These are phyloP conservation scores for Syncephalis fuscata DNA, from an alignment of 371 early-diverging fungal genomes.

Conservation along the genomic window DNA sequence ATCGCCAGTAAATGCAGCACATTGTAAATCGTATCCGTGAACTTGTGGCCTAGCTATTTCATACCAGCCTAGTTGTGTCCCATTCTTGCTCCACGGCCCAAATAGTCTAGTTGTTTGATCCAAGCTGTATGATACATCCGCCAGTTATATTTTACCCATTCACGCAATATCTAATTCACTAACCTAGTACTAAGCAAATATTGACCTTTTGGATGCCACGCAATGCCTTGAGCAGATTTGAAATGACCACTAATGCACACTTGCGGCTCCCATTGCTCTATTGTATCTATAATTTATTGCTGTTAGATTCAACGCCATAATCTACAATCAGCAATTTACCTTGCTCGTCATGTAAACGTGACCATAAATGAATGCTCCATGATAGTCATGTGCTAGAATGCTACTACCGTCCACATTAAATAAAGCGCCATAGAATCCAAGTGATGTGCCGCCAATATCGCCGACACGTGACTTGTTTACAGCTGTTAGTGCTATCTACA, in stretches of 20 bases:
- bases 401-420: conserved; percentile 47
- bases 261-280: conserved; percentile 38
- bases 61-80: conserved; percentile 40
- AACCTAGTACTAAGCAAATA: conserved; percentile 56
- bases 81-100: conserved; percentile 43
- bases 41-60: conserved; percentile 93
- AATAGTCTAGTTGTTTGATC: conserved; percentile 85
- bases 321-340: neutral
- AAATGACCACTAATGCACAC: conserved; percentile 24
- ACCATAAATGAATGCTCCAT: conserved; percentile 82
- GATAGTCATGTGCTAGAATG: conserved; percentile 65
- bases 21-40: conserved; percentile 89
- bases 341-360: conserved; percentile 16
- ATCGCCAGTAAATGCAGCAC: conserved; percentile 57
- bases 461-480: conserved; percentile 52
- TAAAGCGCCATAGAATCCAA: conserved; percentile 70
- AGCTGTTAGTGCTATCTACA: neutral
- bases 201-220: conserved; percentile 69
- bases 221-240: conserved; percentile 24
- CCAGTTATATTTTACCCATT: too few species aligned
- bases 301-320: neutral
- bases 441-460: conserved; percentile 70
- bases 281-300: conserved; percentile 13
- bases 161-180: neutral
- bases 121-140: conserved; percentile 20